A percentile compares a stretch with the other conserved stretches of the same genome.
Conservation (phyloP, 441 rosid species). For the Euphorbia celastroides region DNA sequence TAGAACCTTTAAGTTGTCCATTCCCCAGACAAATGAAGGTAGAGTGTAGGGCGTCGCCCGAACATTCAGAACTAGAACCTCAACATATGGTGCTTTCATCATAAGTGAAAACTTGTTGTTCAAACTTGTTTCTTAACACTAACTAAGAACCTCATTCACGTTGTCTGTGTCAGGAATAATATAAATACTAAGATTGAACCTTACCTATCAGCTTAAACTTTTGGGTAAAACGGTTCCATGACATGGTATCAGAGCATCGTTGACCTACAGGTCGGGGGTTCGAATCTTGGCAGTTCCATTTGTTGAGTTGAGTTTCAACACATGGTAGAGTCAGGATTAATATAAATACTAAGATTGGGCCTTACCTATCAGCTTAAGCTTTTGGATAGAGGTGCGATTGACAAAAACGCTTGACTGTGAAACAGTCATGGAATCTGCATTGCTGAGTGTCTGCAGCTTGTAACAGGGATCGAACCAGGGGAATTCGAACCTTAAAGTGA, state of each 20-base stretch:
- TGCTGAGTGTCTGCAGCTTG: conserved; percentile 31
- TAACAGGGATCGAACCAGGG: conserved; percentile 31
- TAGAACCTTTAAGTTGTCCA: conserved; percentile 51
- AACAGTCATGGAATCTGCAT: conserved; percentile 39
- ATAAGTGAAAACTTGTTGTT: conserved; percentile 31
- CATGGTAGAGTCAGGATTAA: no score
- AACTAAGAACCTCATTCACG: conserved; percentile 33
- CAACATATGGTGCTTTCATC: conserved; percentile 42
- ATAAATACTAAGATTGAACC: no score
- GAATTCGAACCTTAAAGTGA: conserved; percentile 61
- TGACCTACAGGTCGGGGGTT: no score
- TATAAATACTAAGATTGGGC: no score
- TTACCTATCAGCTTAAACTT: no score
- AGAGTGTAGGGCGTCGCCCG: conserved; percentile 31
- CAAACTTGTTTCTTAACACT: neutral
- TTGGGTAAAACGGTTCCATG: no score
- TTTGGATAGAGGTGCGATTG: conserved; percentile 2
- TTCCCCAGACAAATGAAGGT: conserved; percentile 42
- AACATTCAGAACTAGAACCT: conserved; percentile 50
- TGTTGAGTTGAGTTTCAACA: no score
- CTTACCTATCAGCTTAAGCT: no score
- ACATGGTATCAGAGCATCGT: no score
- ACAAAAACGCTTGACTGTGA: conserved; percentile 22
- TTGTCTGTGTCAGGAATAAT: conserved; percentile 25
- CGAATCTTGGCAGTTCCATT: no score